Evolutionary conservation across 169 alveolate genomes (phyloP).

Genomic region (Cryptosporidium meleagridis): DNA sequence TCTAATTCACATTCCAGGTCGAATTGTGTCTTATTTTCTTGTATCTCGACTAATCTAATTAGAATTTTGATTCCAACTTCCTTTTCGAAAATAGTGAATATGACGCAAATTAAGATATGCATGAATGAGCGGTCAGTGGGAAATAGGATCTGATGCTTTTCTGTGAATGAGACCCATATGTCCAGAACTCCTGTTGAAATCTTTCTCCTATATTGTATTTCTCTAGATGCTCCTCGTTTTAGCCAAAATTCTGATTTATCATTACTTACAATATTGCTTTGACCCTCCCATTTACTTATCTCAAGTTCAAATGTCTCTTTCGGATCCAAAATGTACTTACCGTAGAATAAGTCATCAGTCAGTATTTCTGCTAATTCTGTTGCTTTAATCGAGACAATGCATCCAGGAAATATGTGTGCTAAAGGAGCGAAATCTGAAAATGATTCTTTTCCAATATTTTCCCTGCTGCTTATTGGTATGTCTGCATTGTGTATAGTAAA

Average conservation of each 20-base stretch:
- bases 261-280: not conserved
- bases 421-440: constrained; percentile 15
- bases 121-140: not conserved
- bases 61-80: constrained; percentile 28
- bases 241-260: not conserved
- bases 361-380: constrained; percentile 28
- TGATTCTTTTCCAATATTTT: not conserved
- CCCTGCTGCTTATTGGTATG: constrained; percentile 9
- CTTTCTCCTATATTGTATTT: constrained; percentile 44
- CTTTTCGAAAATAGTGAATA: constrained; percentile 29
- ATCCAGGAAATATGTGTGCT: constrained; percentile 40
- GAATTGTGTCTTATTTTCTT: constrained; percentile 6
- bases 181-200: constrained; percentile 40
- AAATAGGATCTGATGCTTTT: constrained; percentile 32
- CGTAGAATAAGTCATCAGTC: constrained; percentile 39
- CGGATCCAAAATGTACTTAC: constrained; percentile 54
- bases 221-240: constrained; percentile 36
- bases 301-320: constrained; percentile 32
- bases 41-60: constrained; percentile 1
- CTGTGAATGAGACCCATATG: constrained; percentile 55
- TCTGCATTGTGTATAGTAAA: constrained; percentile 11
- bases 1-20: constrained; percentile 68
- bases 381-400: constrained; percentile 26
- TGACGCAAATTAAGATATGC: constrained; percentile 28
- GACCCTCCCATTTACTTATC: constrained; percentile 41